Conservation (phyloP, 495 filamentous ascomycete species). For the Massariosphaeria phaeospora region DNA sequence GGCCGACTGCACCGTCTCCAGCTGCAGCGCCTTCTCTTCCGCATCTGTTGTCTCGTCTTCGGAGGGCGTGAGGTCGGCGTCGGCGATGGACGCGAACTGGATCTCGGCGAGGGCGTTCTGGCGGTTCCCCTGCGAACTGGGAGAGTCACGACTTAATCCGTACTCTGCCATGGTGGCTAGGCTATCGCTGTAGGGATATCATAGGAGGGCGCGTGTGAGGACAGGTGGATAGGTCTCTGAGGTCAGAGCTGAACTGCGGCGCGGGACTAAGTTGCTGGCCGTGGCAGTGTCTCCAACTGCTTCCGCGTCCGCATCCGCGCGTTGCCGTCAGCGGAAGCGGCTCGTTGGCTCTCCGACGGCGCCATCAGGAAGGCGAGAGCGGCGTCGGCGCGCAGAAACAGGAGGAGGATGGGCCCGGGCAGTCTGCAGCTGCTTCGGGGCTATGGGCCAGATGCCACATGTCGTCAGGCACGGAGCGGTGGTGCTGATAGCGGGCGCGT, state of each 20-base stretch:
- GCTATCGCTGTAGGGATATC: neutral
- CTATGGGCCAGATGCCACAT: too few species aligned
- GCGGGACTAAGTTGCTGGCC: neutral
- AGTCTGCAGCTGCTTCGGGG: too few species aligned
- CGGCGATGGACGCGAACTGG: constrained; percentile 26
- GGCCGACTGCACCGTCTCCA: constrained; percentile 57
- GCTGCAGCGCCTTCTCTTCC: constrained; percentile 24
- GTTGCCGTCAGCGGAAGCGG: constrained; percentile 6
- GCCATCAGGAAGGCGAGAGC: too few species aligned
- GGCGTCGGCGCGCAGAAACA: too few species aligned
- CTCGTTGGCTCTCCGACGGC: too few species aligned
- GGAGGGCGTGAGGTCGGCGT: constrained; percentile 29
- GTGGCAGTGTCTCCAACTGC: constrained; percentile 17
- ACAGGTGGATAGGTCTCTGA: too few species aligned
- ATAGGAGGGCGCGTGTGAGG: neutral
- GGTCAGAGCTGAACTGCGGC: too few species aligned
- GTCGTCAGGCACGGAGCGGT: too few species aligned
- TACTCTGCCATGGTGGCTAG: constrained; percentile 6
- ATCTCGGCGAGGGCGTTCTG: constrained; percentile 28
- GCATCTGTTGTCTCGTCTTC: constrained; percentile 26
- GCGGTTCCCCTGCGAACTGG: neutral
- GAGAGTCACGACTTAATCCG: neutral
- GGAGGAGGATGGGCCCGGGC: too few species aligned
- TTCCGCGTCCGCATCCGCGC: too few species aligned
- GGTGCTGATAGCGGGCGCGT: too few species aligned